Evolutionary conservation across 2,329 filamentous ascomycete species (phyloP), one percentile per base, ranked within the genome.

Genomic region (Clonostachys byssicola): DNA sequence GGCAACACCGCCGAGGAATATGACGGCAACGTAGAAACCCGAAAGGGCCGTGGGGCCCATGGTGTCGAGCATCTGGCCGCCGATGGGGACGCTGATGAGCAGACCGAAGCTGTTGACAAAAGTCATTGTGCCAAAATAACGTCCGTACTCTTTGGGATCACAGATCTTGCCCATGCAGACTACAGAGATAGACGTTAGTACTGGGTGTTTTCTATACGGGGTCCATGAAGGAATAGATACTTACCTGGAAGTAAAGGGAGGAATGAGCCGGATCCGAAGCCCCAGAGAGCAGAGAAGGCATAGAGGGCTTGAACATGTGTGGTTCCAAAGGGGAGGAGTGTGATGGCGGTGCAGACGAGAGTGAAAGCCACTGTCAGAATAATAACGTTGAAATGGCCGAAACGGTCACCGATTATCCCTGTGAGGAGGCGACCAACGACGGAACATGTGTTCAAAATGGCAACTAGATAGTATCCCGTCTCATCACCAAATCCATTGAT

Each of bases 91-190:
- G 0, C 71, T 68, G 5, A 77, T 52, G 14, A 77, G 52, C 0
- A 73, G 63, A 0, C 72, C 66, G 40, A 77, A 73, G 6, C 68
- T 66, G 8, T 69, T 70, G 10, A 76, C 58, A 20, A 66, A 68
- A 50, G 74, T 75, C 48, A 72, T 64, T 0, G 74, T 75, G 1
- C 74, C 72, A 58, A 63, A 44, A 34, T 68, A 75, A 35, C 69
- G 57, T 4, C 72, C 72, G 49, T 74, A 75, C 16, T 75, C 67
- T 48, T 74, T 68, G 0, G 71, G 64, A 5, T 68, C 60, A 47
- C 72, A 75, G 1, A 73, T 62, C 43, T 74, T 69, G 1, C 71
- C 72, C 18, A 74, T 62, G 46, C 73, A 76, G 0, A 73, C 73
- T 41, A 20, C 3, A 42, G 13, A n/a, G 61, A 2, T 5, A 0